Evolutionary conservation across 495 filamentous ascomycete species (phyloP).

Genomic region (Parathielavia appendiculata): DNA sequence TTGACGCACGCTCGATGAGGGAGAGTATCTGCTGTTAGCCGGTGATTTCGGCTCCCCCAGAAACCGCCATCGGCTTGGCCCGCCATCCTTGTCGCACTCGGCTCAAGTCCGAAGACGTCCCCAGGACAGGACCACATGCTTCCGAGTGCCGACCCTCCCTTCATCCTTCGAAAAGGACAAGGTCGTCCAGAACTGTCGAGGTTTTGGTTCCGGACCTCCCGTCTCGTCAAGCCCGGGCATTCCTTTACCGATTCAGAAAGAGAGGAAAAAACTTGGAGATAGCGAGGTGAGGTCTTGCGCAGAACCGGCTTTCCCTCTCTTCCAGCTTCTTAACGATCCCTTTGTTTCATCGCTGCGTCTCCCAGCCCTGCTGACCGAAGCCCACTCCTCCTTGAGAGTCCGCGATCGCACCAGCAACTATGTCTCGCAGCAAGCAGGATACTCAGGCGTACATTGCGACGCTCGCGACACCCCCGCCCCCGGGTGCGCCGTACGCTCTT

Average conservation of each 20-base stretch:
- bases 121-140: conserved; percentile 25
- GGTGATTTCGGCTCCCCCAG: neutral
- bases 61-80: conserved; percentile 10
- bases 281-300: neutral
- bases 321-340: neutral
- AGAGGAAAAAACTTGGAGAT: neutral
- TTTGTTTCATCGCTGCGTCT: neutral
- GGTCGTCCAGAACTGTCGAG: conserved; percentile 9
- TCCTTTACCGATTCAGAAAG: neutral
- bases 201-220: conserved; percentile 2
- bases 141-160: conserved; percentile 25
- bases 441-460: conserved; percentile 38
- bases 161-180: conserved; percentile 23
- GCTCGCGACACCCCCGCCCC: conserved; percentile 50
- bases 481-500: conserved; percentile 58
- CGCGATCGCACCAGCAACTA: conserved; percentile 13
- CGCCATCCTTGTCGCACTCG: conserved; percentile 23
- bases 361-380: neutral
- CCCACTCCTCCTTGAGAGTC: neutral
- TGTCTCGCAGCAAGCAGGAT: conserved; percentile 35
- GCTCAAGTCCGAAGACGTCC: conserved; percentile 12
- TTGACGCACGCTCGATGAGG: neutral
- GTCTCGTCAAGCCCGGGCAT: too few species aligned
- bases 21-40: neutral
- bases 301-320: neutral